phyloP scores from a whole-genome alignment of 1,284 basidiomycete species.

The Ceratobasidium papillatum region DNA sequence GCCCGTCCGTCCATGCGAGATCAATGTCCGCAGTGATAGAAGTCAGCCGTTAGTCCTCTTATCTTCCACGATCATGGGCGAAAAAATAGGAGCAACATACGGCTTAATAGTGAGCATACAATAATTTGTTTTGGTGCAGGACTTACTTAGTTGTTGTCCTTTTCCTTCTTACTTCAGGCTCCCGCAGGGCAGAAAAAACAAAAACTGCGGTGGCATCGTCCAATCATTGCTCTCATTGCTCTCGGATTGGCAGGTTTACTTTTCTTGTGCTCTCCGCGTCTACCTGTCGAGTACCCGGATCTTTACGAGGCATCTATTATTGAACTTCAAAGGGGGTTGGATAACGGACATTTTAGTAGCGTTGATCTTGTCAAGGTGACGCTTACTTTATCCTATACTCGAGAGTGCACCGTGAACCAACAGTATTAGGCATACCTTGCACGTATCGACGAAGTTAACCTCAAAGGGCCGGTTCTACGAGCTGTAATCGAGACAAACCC shows the following conservation, averaged over 20 bases:
- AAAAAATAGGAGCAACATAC: neutral
- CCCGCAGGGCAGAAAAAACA: too few relatives aligned
- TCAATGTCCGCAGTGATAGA: neutral
- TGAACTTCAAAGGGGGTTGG: slow-evolving; percentile 50
- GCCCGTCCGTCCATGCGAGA: neutral
- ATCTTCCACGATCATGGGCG: neutral
- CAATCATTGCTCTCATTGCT: too few relatives aligned
- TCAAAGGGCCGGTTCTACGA: slow-evolving; percentile 64
- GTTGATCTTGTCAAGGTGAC: slow-evolving; percentile 70
- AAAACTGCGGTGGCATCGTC: too few relatives aligned
- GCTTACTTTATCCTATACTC: neutral
- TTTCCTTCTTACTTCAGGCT: too few relatives aligned
- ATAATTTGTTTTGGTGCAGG: too few relatives aligned
- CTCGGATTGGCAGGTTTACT: too few relatives aligned
- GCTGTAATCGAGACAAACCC: slow-evolving; percentile 73
- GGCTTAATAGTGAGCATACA: neutral
- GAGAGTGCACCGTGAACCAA: too few relatives aligned
- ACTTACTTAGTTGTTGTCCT: too few relatives aligned
- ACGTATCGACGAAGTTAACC: slow-evolving; percentile 74
- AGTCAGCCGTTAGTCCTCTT: neutral
- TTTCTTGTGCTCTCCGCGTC: too few relatives aligned
- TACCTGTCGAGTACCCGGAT: too few relatives aligned
- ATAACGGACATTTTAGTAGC: slow-evolving; percentile 64
- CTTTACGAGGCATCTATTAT: too few relatives aligned
- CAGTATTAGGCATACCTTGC: slow-evolving; percentile 75